A percentile compares a stretch with the other conserved stretches of the same genome.
Conservation (phyloP, 345 rosid species). For the Eucalyptus fibrosa region DNA sequence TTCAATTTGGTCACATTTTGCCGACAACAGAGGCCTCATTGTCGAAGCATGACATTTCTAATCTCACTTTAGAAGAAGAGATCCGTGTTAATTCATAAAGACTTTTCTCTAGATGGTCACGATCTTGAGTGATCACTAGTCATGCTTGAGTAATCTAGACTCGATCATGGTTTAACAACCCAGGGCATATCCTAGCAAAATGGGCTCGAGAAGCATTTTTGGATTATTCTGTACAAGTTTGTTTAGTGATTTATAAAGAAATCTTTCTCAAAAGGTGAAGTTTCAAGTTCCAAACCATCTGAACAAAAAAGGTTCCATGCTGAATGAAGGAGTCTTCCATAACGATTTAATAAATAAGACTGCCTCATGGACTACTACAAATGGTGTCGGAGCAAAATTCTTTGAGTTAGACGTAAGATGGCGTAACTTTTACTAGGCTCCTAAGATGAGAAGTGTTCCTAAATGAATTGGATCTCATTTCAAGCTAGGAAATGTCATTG, state of each 20-base stretch:
- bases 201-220: not conserved
- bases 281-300: not conserved
- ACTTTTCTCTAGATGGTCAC: not conserved
- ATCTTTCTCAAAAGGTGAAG: not conserved
- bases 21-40: too few species aligned
- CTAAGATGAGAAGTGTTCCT: not conserved
- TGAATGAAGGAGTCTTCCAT: not conserved
- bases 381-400: not conserved
- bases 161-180: not conserved
- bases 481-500: not conserved
- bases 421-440: not conserved
- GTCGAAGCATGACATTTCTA: too few species aligned
- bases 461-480: not conserved
- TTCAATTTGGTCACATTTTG: too few species aligned
- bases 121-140: not conserved
- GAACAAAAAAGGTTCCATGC: not conserved
- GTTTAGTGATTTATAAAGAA: too few species aligned
- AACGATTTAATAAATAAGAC: too few species aligned
- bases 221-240: not conserved
- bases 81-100: too few species aligned
- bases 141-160: not conserved
- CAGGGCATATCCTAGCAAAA: not conserved
- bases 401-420: rapidly evolving
- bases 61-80: not conserved
- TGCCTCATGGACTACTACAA: too few species aligned